Conservation (phyloP, 371 early-diverging fungal genomes). For the Mucor ambiguus region DNA sequence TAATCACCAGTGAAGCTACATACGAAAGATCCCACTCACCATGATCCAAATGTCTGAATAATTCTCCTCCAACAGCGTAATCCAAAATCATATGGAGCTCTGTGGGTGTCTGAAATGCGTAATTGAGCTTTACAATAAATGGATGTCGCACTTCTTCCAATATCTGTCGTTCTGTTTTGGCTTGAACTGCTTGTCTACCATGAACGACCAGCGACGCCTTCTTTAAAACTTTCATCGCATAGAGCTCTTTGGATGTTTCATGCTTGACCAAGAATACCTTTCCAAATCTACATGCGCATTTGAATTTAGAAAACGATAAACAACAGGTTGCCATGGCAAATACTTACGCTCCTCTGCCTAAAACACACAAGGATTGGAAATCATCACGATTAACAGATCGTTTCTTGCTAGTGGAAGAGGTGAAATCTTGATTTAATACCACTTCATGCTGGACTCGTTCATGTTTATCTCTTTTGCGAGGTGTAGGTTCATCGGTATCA, state of each 20-base stretch:
- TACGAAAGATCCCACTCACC: slow-evolving; percentile 28
- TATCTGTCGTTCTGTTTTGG: slow-evolving; percentile 76
- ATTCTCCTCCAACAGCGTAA: slow-evolving; percentile 98
- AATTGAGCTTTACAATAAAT: slow-evolving; percentile 95
- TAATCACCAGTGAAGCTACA: not conserved
- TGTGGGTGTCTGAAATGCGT: slow-evolving; percentile 89
- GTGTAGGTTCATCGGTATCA: slow-evolving; percentile 44
- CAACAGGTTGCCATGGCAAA: not conserved
- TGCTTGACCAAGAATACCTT: slow-evolving; percentile 82
- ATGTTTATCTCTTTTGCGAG: slow-evolving; percentile 23
- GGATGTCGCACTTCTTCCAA: slow-evolving; percentile 83
- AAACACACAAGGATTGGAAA: slow-evolving; percentile 88
- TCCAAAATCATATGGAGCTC: slow-evolving; percentile 94
- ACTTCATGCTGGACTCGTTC: slow-evolving; percentile 29
- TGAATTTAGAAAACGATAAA: not conserved
- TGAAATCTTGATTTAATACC: slow-evolving; percentile 24
- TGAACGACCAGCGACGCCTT: slow-evolving; percentile 84
- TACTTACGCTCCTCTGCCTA: slow-evolving; percentile 90
- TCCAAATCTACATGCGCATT: slow-evolving; percentile 57
- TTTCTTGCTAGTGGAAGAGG: slow-evolving; percentile 24
- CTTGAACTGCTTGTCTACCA: slow-evolving; percentile 70
- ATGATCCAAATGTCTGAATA: slow-evolving; percentile 91
- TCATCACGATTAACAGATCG: slow-evolving; percentile 82
- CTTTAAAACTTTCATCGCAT: slow-evolving; percentile 93
- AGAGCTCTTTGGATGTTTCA: slow-evolving; percentile 61